Evolutionary conservation across 148 eudicot species (phyloP).

Genomic region (Rhododendron griersonianum): DNA sequence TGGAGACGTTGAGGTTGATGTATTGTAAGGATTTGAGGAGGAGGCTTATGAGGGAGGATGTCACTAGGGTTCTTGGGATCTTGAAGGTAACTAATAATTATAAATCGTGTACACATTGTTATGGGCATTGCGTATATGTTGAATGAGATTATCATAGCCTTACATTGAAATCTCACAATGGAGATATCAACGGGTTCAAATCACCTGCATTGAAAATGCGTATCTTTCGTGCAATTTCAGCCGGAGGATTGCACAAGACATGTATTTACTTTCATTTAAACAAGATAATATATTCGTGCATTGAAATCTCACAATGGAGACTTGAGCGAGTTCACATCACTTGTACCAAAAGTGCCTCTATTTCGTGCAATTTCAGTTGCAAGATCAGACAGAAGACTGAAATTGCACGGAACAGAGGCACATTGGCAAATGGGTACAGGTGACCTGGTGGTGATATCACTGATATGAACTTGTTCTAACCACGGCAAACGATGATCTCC

Average conservation of each 20-base stretch:
- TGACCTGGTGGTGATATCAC: background rate
- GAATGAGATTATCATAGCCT: background rate
- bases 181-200: background rate
- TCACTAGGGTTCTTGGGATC: constrained; percentile 69
- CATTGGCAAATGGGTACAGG: background rate
- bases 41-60: constrained; percentile 79
- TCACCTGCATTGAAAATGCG: background rate
- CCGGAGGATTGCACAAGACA: background rate
- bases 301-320: background rate
- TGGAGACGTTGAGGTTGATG: constrained; percentile 79
- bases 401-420: background rate
- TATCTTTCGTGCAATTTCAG: background rate
- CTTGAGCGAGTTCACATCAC: background rate
- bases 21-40: constrained; percentile 81
- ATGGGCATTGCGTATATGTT: background rate
- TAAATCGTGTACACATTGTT: no score
- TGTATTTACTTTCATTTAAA: background rate
- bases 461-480: background rate
- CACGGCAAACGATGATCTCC: background rate
- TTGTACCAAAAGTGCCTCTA: background rate
- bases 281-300: background rate
- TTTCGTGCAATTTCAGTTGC: background rate
- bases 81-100: constrained; percentile 55
- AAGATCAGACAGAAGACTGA: background rate
- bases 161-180: background rate